Evolutionary conservation across 2,329 filamentous ascomycete genomes (phyloP), one percentile per base, ranked within the genome.

Genomic region (Neofusicoccum ribis): DNA sequence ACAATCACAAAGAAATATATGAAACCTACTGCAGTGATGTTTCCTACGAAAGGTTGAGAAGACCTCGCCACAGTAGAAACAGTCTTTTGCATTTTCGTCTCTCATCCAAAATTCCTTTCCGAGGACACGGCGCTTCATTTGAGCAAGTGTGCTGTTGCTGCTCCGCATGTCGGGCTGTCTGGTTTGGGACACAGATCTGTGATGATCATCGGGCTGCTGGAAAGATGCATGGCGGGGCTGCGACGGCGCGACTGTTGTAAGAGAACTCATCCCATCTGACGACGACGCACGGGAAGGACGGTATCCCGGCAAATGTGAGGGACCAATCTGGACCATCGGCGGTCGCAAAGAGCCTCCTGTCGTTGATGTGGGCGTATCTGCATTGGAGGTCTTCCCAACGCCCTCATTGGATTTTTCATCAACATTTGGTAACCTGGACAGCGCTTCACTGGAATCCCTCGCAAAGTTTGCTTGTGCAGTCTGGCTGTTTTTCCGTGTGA

Each of bases 41-140:
- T 99, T 99, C 69, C 95, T 88, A 66, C 95, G 87, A 74, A 98
- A 98, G 1, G 94, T 95, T 0, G 92, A 93, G 73, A 99, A 99
- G 1, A 91, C 86, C 66, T 92, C 90, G 50, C 92, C 92, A 72
- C 95, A 99, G 50, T 92, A 87, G 75, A 97, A 99, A 73, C 95
- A 99, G 72, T 97, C 94, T 75, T 96, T 98, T 66, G 94, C 96
- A 68, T 96, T 97, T 73, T 98, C 95, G 74, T 99, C 95, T 66
- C 93, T 91, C 95, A 99, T 99, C 95, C 94, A 98, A 71, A 97
- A 98, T 70, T 98, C 93, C 73, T 93, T 95, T 75, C 91, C 96
- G 51, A 98, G 81, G 7, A 99, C 89, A 73, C 94, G 93, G 72
- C 92, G 91, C 68, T 90, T 88, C 83, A 97, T 90, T 70, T 91